Conservation (phyloP, 345 rosid species). For the Camelina sativa region DNA sequence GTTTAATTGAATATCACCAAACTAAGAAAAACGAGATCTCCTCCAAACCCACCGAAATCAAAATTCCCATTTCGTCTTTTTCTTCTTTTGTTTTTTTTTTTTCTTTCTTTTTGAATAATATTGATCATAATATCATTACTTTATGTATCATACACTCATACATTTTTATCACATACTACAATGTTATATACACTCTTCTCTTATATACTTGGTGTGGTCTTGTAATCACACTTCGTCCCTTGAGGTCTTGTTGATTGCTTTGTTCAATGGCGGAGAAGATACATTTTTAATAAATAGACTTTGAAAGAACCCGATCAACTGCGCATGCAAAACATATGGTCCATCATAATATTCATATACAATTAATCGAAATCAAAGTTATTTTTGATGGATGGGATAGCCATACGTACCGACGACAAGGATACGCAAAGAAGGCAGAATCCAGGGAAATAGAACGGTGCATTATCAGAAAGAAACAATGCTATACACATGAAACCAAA, state of each 20-base stretch:
- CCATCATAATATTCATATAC: not conserved
- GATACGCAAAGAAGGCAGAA: constrained; percentile 76
- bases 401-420: constrained; percentile 54
- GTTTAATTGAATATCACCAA: too few relatives aligned
- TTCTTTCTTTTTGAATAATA: too few relatives aligned
- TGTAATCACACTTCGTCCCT: constrained; percentile 29
- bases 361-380: constrained; percentile 1
- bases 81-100: too few relatives aligned
- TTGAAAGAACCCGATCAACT: constrained; percentile 78
- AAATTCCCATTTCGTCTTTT: too few relatives aligned
- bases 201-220: not conserved
- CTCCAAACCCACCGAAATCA: too few relatives aligned
- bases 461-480: constrained; percentile 68
- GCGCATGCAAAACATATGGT: constrained; percentile 22
- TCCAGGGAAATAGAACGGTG: constrained; percentile 89
- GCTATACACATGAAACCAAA: constrained; percentile 51
- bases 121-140: too few relatives aligned
- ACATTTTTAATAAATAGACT: constrained; percentile 59
- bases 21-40: too few relatives aligned
- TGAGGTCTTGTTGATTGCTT: constrained; percentile 16
- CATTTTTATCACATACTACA: not conserved
- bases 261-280: constrained; percentile 36
- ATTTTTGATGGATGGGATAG: not conserved
- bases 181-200: not conserved
- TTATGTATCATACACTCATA: too few relatives aligned